phyloP scores from a whole-genome alignment of 345 rosid genomes.

The Pugionium cornutum region DNA sequence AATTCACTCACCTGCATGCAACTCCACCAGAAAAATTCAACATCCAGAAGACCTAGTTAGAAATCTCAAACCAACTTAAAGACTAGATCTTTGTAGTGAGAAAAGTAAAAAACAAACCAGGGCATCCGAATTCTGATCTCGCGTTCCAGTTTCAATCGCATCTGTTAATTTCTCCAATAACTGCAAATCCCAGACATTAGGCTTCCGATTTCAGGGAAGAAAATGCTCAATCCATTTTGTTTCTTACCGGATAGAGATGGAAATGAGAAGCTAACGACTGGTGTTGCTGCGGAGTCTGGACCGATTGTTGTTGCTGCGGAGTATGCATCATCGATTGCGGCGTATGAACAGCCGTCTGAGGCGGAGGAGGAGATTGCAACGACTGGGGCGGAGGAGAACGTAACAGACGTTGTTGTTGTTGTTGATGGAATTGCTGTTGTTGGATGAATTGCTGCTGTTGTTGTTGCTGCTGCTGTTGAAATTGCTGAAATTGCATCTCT shows the following conservation, averaged over 20 bases:
- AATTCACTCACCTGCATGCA: slow-evolving; percentile 57
- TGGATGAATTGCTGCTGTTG: slow-evolving; percentile 44
- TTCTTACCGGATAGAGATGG: slow-evolving; percentile 63
- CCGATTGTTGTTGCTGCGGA: slow-evolving; percentile 43
- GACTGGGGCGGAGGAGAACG: slow-evolving; percentile 37
- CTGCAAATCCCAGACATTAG: slow-evolving; percentile 36
- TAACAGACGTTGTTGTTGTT: slow-evolving; percentile 32
- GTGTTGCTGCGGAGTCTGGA: slow-evolving; percentile 53
- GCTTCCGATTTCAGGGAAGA: neutral
- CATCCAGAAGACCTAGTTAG: slow-evolving; percentile 8
- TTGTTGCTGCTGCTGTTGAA: slow-evolving; percentile 6
- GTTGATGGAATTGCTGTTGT: slow-evolving; percentile 40
- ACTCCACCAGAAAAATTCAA: slow-evolving; percentile 2
- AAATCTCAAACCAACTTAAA: slow-evolving; percentile 6
- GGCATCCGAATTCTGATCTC: slow-evolving; percentile 82
- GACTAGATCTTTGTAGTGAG: neutral
- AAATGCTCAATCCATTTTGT: neutral
- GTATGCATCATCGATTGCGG: slow-evolving; percentile 39
- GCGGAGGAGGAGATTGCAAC: slow-evolving; percentile 32
- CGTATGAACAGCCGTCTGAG: slow-evolving; percentile 35
- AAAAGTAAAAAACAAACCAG: slow-evolving; percentile 47
- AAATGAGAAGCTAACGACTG: slow-evolving; percentile 92
- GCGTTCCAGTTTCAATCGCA: slow-evolving; percentile 65
- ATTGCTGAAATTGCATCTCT: slow-evolving; percentile 42
- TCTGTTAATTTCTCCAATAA: slow-evolving; percentile 70